Percentiles rank a stretch among this genome's conserved stretches.
These are phyloP conservation scores for Auriscalpium orientale DNA, from an alignment of 768 basidiomycete genomes.

Conservation along the genomic window DNA sequence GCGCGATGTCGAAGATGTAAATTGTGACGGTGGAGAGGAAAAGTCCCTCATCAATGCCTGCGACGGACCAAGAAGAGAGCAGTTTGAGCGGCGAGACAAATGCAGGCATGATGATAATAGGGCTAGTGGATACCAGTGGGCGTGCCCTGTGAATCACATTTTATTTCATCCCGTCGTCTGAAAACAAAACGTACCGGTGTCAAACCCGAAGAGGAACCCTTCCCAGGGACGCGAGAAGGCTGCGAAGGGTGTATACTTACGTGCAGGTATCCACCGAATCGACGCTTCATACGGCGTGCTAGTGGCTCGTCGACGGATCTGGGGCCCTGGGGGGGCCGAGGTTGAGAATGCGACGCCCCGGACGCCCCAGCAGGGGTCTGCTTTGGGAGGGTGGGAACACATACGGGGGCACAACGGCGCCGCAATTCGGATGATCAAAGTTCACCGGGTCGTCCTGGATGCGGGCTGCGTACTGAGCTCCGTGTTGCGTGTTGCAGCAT, in stretches of 20 bases:
- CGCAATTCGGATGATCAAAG: too few species aligned
- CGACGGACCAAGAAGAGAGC: constrained; percentile 36
- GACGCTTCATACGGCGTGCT: background rate
- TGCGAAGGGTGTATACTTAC: constrained; percentile 16
- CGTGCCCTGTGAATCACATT: background rate
- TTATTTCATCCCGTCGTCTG: background rate
- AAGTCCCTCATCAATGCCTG: constrained; percentile 40
- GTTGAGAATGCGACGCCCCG: constrained; percentile 7
- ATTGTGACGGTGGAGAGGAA: constrained; percentile 36
- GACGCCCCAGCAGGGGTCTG: too few species aligned
- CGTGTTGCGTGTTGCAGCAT: constrained; percentile 21
- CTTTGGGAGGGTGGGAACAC: too few species aligned
- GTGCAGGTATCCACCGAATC: background rate
- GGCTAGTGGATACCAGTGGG: constrained; percentile 27
- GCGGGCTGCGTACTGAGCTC: constrained; percentile 22
- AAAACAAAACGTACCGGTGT: constrained; percentile 20
- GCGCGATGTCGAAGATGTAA: constrained; percentile 36
- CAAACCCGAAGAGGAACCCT: constrained; percentile 29
- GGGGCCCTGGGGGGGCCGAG: constrained; percentile 24
- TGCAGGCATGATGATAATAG: constrained; percentile 40
- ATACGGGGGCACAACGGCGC: too few species aligned
- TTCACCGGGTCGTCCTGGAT: too few species aligned
- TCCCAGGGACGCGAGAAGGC: constrained; percentile 17
- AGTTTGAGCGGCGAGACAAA: constrained; percentile 31
- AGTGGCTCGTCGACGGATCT: too few species aligned